Evolutionary conservation across 768 basidiomycete species (phyloP).

Genomic region (Leccinum obscurum): DNA sequence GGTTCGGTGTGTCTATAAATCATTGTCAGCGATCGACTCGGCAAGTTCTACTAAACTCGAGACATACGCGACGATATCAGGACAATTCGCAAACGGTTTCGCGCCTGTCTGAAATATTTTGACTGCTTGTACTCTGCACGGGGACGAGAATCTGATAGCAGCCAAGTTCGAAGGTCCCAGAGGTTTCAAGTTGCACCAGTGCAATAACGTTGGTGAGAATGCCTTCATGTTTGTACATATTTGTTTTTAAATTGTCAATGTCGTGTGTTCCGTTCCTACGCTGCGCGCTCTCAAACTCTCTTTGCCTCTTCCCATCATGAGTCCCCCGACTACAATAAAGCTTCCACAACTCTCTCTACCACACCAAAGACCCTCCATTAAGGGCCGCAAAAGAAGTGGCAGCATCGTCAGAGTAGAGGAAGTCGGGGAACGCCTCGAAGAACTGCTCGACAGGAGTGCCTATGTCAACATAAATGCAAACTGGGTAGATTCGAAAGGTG

Average conservation of each 20-base stretch:
- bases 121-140: slow-evolving; percentile 67
- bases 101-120: slow-evolving; percentile 68
- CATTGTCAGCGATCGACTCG: background rate
- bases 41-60: slow-evolving; percentile 1
- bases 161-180: slow-evolving; percentile 57
- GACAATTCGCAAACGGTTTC: slow-evolving; percentile 58
- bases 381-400: slow-evolving; percentile 58
- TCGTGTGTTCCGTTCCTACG: background rate
- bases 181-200: slow-evolving; percentile 67
- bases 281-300: background rate
- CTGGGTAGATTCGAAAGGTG: slow-evolving; percentile 94
- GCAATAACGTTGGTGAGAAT: slow-evolving; percentile 43
- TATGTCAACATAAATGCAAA: slow-evolving; percentile 87
- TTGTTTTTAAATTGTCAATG: slow-evolving; percentile 4
- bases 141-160: slow-evolving; percentile 68
- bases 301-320: slow-evolving; percentile 36
- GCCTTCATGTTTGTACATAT: slow-evolving; percentile 16
- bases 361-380: slow-evolving; percentile 33
- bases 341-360: slow-evolving; percentile 46
- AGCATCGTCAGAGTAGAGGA: slow-evolving; percentile 87
- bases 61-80: slow-evolving; percentile 63
- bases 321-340: slow-evolving; percentile 53
- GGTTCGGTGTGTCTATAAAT: slow-evolving; percentile 64
- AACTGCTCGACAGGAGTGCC: slow-evolving; percentile 74
- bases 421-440: slow-evolving; percentile 72